Percentiles rank a stretch among this genome's conserved stretches.
Conservation (phyloP, 306 rosid genomes). For the Rosa chinensis region DNA sequence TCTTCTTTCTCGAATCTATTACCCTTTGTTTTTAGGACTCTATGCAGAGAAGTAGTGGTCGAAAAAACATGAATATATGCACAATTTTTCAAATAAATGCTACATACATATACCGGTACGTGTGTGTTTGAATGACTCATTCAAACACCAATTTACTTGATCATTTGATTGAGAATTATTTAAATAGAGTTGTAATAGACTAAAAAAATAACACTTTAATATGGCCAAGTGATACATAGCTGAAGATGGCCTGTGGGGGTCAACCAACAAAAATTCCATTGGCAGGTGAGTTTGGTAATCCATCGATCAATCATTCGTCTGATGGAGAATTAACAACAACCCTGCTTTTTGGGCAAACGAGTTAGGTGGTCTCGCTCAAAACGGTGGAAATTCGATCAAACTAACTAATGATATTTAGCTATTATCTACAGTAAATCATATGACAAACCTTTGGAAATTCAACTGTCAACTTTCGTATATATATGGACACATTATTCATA, state of each 20-base stretch:
- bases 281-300: slow-evolving; percentile 31
- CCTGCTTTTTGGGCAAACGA: slow-evolving; percentile 9
- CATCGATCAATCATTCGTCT: slow-evolving; percentile 21
- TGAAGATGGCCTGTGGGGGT: neutral
- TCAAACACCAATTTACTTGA: too few species aligned
- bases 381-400: slow-evolving; percentile 12
- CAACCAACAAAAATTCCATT: slow-evolving; percentile 23
- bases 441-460: slow-evolving; percentile 10
- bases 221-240: neutral
- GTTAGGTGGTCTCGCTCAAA: slow-evolving; percentile 9
- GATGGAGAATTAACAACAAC: slow-evolving; percentile 12
- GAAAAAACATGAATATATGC: too few species aligned
- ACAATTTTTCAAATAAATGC: too few species aligned
- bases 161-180: too few species aligned
- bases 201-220: too few species aligned
- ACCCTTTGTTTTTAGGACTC: too few species aligned
- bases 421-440: slow-evolving; percentile 1
- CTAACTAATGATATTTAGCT: neutral
- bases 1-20: too few species aligned
- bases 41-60: too few species aligned
- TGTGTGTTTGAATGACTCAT: too few species aligned
- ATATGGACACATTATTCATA: slow-evolving; percentile 2
- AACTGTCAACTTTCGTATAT: slow-evolving; percentile 37
- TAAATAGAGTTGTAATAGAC: too few species aligned
- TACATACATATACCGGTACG: too few species aligned